Conservation (phyloP, 1,139 yeast species). For the Hemisphaericaspora subhashii region DNA sequence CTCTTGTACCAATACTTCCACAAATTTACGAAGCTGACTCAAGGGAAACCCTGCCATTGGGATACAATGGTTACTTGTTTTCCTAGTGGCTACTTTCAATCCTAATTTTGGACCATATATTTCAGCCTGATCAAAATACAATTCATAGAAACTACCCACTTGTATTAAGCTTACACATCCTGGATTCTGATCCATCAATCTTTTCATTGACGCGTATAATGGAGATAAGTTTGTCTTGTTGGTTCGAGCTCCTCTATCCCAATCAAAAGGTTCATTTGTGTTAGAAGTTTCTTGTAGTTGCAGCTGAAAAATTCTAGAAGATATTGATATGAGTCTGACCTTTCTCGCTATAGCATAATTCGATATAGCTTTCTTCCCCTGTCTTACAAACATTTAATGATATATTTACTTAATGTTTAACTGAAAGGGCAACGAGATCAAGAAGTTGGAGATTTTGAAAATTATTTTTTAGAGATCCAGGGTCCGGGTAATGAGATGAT, state of each 20-base stretch:
- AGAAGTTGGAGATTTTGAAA: neutral
- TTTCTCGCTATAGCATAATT: too few species aligned
- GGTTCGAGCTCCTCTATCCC: constrained; percentile 47
- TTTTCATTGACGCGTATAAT: constrained; percentile 34
- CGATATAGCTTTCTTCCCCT: too few species aligned
- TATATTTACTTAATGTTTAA: too few species aligned
- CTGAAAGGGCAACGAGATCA: neutral
- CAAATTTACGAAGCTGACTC: constrained; percentile 67
- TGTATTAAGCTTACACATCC: constrained; percentile 81
- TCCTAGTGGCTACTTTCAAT: constrained; percentile 44
- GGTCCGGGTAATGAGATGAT: too few species aligned
- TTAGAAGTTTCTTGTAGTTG: neutral
- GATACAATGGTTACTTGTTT: constrained; percentile 48
- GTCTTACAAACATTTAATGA: neutral
- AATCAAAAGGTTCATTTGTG: constrained; percentile 18
- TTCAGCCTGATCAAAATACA: constrained; percentile 86
- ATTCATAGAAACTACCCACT: constrained; percentile 86
- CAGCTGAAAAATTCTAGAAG: neutral
- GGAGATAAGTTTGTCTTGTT: constrained; percentile 34
- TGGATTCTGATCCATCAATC: constrained; percentile 41
- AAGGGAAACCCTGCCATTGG: constrained; percentile 94
- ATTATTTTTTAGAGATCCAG: too few species aligned
- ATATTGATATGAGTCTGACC: neutral
- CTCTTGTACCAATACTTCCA: constrained; percentile 71
- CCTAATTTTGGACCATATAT: constrained; percentile 71